Conservation (phyloP, 2,329 filamentous ascomycete genomes). For the Mycocentrospora acerina region DNA sequence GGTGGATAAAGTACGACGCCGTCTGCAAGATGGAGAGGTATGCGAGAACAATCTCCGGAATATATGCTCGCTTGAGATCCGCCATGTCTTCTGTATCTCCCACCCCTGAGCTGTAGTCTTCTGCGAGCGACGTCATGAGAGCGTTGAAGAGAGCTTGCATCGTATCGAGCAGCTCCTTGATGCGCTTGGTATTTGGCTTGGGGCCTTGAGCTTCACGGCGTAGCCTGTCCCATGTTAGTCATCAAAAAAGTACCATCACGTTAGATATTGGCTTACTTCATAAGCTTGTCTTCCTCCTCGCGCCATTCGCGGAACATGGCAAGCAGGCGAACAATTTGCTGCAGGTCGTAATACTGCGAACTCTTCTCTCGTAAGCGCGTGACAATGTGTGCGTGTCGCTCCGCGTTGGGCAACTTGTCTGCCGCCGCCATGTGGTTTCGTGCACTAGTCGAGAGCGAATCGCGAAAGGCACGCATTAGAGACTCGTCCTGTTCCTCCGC, state of each 20-base stretch:
- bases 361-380: constrained; percentile 20
- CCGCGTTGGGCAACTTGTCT: constrained; percentile 19
- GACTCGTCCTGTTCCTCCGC: constrained; percentile 32
- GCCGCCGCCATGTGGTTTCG: constrained; percentile 20
- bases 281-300: constrained; percentile 43
- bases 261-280: constrained; percentile 32
- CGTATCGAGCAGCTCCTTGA: constrained; percentile 44
- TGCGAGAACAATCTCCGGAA: constrained; percentile 82
- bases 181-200: constrained; percentile 29
- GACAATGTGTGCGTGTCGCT: constrained; percentile 26
- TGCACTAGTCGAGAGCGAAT: constrained; percentile 18
- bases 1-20: constrained; percentile 70
- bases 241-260: too few relatives aligned
- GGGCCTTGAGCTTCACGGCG: constrained; percentile 12
- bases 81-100: constrained; percentile 57
- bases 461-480: constrained; percentile 20
- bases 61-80: constrained; percentile 71
- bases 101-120: neutral
- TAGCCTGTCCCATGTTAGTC: constrained; percentile 11
- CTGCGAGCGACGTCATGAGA: constrained; percentile 32
- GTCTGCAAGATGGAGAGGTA: constrained; percentile 82
- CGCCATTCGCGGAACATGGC: constrained; percentile 48
- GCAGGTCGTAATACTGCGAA: constrained; percentile 46
- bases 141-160: constrained; percentile 42
- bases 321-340: constrained; percentile 46